Percentiles rank a stretch among this genome's conserved stretches.
Evolutionary conservation across 306 rosid species (phyloP).

Genomic region (Prunus salicina): DNA sequence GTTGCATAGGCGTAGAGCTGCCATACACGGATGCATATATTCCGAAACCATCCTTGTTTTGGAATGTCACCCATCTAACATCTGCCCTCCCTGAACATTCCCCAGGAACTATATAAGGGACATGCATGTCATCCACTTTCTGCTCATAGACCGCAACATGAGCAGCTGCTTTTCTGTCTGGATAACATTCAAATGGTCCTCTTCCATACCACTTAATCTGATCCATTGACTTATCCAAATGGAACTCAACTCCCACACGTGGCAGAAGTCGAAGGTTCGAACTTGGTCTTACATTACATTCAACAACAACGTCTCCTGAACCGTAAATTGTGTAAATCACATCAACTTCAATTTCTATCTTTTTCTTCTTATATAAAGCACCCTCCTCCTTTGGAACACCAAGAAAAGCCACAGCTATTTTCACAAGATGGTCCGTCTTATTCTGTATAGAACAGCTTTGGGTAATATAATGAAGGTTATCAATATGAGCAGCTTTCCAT

Average conservation of each 20-base stretch:
- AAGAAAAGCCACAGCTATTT: slow-evolving; percentile 45
- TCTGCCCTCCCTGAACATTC: slow-evolving; percentile 92
- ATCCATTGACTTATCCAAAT: slow-evolving; percentile 66
- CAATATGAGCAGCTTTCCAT: slow-evolving; percentile 79
- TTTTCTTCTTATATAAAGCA: slow-evolving; percentile 26
- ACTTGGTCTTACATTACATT: slow-evolving; percentile 60
- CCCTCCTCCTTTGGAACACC: slow-evolving; percentile 46
- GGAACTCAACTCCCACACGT: slow-evolving; percentile 77
- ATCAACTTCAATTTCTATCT: slow-evolving; percentile 43
- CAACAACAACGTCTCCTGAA: slow-evolving; percentile 76
- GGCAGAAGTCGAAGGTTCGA: slow-evolving; percentile 88
- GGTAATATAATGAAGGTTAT: slow-evolving; percentile 51
- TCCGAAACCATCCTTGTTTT: slow-evolving; percentile 67
- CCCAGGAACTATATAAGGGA: slow-evolving; percentile 85
- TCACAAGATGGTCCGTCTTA: slow-evolving; percentile 34
- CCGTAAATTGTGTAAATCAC: slow-evolving; percentile 56
- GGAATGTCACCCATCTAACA: slow-evolving; percentile 86
- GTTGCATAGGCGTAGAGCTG: slow-evolving; percentile 84
- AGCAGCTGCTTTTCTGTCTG: slow-evolving; percentile 91
- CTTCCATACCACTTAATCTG: slow-evolving; percentile 79
- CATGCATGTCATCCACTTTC: slow-evolving; percentile 71
- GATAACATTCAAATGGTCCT: slow-evolving; percentile 95
- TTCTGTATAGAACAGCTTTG: slow-evolving; percentile 56
- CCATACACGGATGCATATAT: slow-evolving; percentile 79
- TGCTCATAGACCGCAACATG: slow-evolving; percentile 65